These are phyloP conservation scores for Psophocarpus tetragonolobus DNA, from an alignment of 306 rosid species.

Conservation along the genomic window DNA sequence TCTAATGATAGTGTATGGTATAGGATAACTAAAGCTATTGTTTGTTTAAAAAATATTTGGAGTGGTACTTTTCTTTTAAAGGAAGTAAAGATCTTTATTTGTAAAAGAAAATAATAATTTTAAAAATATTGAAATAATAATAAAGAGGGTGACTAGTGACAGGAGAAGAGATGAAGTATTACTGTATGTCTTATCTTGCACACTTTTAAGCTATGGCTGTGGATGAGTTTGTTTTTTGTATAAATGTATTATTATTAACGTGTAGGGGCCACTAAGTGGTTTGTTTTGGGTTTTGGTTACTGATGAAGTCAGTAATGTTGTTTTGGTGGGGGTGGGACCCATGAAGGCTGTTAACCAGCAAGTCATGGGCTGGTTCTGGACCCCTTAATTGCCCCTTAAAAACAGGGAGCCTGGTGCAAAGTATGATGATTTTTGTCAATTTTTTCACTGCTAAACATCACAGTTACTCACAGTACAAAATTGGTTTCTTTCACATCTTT, in stretches of 20 bases:
- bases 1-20: neutral
- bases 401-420: neutral
- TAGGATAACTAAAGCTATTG: neutral
- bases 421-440: slow-evolving; percentile 19
- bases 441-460: slow-evolving; percentile 5
- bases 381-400: slow-evolving; percentile 36
- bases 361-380: slow-evolving; percentile 36
- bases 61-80: slow-evolving; percentile 53
- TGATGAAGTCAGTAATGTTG: slow-evolving; percentile 35
- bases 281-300: slow-evolving; percentile 15
- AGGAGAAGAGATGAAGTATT: neutral
- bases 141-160: neutral
- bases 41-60: neutral
- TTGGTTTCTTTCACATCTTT: neutral
- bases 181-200: slow-evolving; percentile 34
- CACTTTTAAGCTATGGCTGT: slow-evolving; percentile 43
- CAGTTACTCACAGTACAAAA: neutral
- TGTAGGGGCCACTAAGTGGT: slow-evolving; percentile 11
- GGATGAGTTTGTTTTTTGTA: slow-evolving; percentile 31
- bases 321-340: slow-evolving; percentile 36
- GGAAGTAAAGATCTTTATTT: slow-evolving; percentile 34
- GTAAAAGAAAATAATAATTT: neutral
- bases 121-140: neutral
- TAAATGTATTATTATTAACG: neutral
- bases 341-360: slow-evolving; percentile 22